Conservation (phyloP, 805 yeast genomes). For the Wickerhamomyces subpelliculosus region DNA sequence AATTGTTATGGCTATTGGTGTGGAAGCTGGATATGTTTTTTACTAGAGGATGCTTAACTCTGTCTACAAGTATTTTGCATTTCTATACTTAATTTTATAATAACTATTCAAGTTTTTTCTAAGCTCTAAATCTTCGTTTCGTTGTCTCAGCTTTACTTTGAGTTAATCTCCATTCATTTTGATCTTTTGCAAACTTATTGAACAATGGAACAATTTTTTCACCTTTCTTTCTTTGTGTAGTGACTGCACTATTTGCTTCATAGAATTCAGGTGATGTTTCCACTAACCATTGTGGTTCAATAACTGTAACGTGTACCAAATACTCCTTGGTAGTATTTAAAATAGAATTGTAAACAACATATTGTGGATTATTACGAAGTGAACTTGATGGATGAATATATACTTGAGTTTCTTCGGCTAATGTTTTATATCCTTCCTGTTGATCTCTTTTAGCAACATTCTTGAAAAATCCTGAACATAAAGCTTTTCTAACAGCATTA, state of each 20-base stretch:
- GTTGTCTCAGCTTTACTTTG: slow-evolving; percentile 15
- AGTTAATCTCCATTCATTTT: slow-evolving; percentile 66
- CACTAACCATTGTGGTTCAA: slow-evolving; percentile 76
- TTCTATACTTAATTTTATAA: too few relatives aligned
- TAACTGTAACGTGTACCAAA: slow-evolving; percentile 81
- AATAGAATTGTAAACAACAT: slow-evolving; percentile 75
- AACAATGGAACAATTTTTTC: slow-evolving; percentile 71
- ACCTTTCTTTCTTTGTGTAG: slow-evolving; percentile 27
- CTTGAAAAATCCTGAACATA: slow-evolving; percentile 63
- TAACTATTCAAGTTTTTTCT: background rate
- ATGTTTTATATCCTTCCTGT: slow-evolving; percentile 67
- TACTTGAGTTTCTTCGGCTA: slow-evolving; percentile 69
- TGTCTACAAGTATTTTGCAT: too few relatives aligned
- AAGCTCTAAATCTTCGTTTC: slow-evolving; percentile 17
- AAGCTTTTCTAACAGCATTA: slow-evolving; percentile 51
- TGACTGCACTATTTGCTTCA: slow-evolving; percentile 38
- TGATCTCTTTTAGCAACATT: slow-evolving; percentile 61
- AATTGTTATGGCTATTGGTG: too few relatives aligned
- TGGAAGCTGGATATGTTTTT: too few relatives aligned
- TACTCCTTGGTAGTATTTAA: slow-evolving; percentile 82
- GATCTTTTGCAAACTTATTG: slow-evolving; percentile 50
- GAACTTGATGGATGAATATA: slow-evolving; percentile 84
- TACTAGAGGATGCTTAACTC: too few relatives aligned
- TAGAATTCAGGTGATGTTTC: slow-evolving; percentile 69
- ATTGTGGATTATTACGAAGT: slow-evolving; percentile 61